Evolutionary conservation across 108 stramenopile genomes (phyloP), one percentile per base, ranked within the genome.

Genomic region (Epithemia pelagica): DNA sequence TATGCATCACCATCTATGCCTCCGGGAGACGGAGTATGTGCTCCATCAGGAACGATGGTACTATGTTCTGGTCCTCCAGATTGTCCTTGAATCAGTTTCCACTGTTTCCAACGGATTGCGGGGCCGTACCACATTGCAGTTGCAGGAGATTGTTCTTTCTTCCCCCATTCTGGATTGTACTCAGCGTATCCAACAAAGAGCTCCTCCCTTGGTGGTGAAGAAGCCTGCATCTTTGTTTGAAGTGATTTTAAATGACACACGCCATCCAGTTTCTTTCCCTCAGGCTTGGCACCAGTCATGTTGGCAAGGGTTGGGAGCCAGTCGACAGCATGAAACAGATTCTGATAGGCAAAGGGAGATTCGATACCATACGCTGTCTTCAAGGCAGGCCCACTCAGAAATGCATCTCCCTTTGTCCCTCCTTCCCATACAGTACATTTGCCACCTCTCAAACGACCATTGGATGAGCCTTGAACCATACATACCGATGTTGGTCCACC

Each of bases 351-450:
- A 55, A 3, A 0, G 20, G 18, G 1, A 21, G 18, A 21, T 25
- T 0, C 10, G 5, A 15, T 5, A 19, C 1, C 21, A 18, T 58
- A 29, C 2, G 66, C 29, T 23, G 54, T 61, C 27, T 52, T 21
- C 28, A 71, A 28, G 1, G 69, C 71, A 10, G 75, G 75, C 25
- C 79, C 79, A 65, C 67, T 61, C 25, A 80, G 0, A 21, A 80
- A 69, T 18, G 62, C 74, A 65, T 76, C 79, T 0, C 75, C 79
- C 18, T 67, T 76, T 0, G 75, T 76, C 21, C 85, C 85, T 20
- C 81, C 85, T 55, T 86, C 85, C 74, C 71, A 86, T 2, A 81
- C 32, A 22, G 74, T 73, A 66, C 67, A 78, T 55, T 86, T 86
- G 2, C 73, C 76, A 33, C 85, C 85, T 0, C 85, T 67, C 26